Conservation (phyloP, 2,329 filamentous ascomycete genomes). For the Neoarthrinium moseri region DNA sequence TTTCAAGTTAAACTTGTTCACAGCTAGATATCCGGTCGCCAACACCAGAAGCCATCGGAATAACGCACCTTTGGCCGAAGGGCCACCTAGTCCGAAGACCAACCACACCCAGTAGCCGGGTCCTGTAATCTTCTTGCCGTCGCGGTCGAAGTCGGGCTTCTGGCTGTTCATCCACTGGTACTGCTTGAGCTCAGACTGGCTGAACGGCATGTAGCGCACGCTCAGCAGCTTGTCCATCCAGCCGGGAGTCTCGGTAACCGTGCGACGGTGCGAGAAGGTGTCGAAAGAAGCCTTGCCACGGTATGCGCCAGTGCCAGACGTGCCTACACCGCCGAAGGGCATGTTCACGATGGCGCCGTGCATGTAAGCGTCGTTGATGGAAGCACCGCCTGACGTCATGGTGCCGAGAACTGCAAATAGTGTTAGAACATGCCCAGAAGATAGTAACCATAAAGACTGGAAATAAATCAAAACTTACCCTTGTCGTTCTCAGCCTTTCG, state of each 20-base stretch:
- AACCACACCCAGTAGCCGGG: slow-evolving; percentile 54
- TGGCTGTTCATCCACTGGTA: slow-evolving; percentile 39
- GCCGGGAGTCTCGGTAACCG: slow-evolving; percentile 58
- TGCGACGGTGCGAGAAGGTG: slow-evolving; percentile 43
- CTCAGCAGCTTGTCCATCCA: slow-evolving; percentile 69
- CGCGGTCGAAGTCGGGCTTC: slow-evolving; percentile 62
- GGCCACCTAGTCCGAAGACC: slow-evolving; percentile 50
- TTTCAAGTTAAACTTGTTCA: slow-evolving; percentile 15
- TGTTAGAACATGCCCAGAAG: no score
- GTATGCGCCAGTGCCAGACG: slow-evolving; percentile 75
- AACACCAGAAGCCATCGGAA: slow-evolving; percentile 50
- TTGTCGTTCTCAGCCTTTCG: slow-evolving; percentile 74
- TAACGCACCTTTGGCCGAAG: slow-evolving; percentile 47
- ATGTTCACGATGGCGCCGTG: slow-evolving; percentile 70
- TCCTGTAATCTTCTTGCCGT: slow-evolving; percentile 51
- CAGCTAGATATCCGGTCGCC: slow-evolving; percentile 30
- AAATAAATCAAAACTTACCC: no score
- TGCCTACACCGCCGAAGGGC: slow-evolving; percentile 80
- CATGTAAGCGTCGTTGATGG: slow-evolving; percentile 66
- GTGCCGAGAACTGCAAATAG: slow-evolving; percentile 54
- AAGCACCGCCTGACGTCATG: slow-evolving; percentile 67
- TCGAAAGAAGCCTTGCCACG: slow-evolving; percentile 75
- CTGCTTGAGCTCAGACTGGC: slow-evolving; percentile 41
- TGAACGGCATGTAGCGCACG: slow-evolving; percentile 67
- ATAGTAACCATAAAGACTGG: no score